Base-by-base conservation (phyloP, 1,284 basidiomycete genomes). In the Leucoagaricus sp. region DNA sequence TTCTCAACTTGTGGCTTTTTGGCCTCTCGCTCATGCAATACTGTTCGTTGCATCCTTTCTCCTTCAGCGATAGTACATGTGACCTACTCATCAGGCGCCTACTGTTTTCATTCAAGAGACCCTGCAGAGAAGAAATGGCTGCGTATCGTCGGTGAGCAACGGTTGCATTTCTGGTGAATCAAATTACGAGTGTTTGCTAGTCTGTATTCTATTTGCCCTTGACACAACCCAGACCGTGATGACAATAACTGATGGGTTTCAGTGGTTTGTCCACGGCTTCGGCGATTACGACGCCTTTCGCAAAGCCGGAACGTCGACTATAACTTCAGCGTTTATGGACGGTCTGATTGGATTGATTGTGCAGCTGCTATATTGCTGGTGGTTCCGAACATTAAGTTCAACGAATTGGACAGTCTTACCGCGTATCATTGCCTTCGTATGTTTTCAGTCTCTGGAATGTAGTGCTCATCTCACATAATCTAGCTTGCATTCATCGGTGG, bases 11-110 rank as follows among this genome's bases (percentile, higher is more conserved):
- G 33, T 34, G 33, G 7, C 33, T 34, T 15, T 34, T 34, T 34
- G 33, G 33, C 15, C 7, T 44, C 41, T 15, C 23, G 15, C 9
- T 26, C 4, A 44, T 44, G 41, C 41, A 44, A 44, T 44, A 44
- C 41, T 44, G 41, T 69, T 73, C 53, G 63, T 72, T 15, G 63
- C 63, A 38, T 8, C 4, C n/a, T 38, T 15, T 4, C 5, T 15
- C 15, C 4, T n/a, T 10, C 36, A 38, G n/a, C n/a, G n/a, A n/a
- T n/a, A n/a, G n/a, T n/a, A 8, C 7, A 38, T 38, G 31, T 38
- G 9, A 15, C 36, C 36, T 38, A n/a, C 36, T 38, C 15, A 4
- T 38, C 36, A 10, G n/a, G n/a, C n/a, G n/a, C n/a, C n/a, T n/a
- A 38, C 12, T 12, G 15, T 38, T 15, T n/a, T 15, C 7, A 10